Conservation (phyloP, 257 asterid species). For the Mentha longifolia region DNA sequence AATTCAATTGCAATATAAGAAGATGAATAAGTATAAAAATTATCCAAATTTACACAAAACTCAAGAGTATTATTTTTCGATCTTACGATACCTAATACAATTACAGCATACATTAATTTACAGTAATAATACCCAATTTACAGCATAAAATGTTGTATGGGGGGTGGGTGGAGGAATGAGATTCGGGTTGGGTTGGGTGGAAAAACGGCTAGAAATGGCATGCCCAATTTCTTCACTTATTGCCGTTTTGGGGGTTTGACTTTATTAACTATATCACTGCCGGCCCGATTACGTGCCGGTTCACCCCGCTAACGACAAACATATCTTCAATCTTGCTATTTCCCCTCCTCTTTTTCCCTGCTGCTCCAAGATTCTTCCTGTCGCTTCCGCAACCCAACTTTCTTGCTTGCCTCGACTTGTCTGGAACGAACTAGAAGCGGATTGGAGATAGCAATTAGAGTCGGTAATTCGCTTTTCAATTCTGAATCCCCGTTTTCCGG, state of each 20-base stretch:
- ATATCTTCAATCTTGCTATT: constrained; percentile 6
- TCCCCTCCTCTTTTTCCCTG: constrained; percentile 10
- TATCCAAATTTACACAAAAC: too few relatives aligned
- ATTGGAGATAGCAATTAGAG: constrained; percentile 17
- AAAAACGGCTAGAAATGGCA: constrained; percentile 25
- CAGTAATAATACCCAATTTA: too few relatives aligned
- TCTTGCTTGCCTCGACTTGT: neutral
- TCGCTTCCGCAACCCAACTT: neutral
- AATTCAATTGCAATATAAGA: neutral
- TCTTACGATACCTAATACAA: too few relatives aligned
- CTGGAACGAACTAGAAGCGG: constrained; percentile 27
- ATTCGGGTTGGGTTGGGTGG: neutral
- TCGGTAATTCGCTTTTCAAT: neutral
- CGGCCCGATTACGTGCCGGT: constrained; percentile 29
- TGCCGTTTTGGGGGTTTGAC: constrained; percentile 41
- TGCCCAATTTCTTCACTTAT: neutral
- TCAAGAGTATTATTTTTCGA: too few relatives aligned
- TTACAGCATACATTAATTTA: too few relatives aligned
- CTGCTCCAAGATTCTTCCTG: constrained; percentile 28
- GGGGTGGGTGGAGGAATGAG: neutral
- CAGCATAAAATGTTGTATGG: too few relatives aligned
- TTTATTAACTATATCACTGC: constrained; percentile 9
- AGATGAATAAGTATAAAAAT: too few relatives aligned
- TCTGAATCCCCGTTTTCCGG: too few relatives aligned
- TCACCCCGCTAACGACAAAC: constrained; percentile 31